Evolutionary conservation across 129 eudicot genomes (phyloP).

Genomic region (Pseudognaphalium luteoalbum): DNA sequence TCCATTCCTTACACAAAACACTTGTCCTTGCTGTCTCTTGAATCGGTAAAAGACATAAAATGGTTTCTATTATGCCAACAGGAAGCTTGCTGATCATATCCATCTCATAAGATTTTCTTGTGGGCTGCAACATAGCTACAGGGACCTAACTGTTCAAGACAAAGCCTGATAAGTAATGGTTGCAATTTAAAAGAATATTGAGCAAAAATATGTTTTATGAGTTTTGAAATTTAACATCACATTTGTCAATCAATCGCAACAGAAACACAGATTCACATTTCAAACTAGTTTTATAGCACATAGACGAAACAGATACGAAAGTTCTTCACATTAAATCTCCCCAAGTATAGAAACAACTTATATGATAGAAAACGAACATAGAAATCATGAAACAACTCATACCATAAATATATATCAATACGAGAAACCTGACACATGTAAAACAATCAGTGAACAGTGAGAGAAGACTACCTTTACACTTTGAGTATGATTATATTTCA

Average conservation of each 20-base stretch:
- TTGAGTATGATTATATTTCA: too few species aligned
- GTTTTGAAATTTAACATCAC: background rate
- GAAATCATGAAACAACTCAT: too few species aligned
- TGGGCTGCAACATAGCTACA: background rate
- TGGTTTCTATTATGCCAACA: background rate
- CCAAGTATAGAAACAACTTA: too few species aligned
- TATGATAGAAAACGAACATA: too few species aligned
- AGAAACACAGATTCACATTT: background rate
- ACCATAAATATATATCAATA: background rate
- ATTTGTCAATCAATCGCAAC: background rate
- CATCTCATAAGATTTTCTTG: background rate
- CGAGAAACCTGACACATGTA: background rate
- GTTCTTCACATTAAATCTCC: too few species aligned
- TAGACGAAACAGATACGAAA: too few species aligned
- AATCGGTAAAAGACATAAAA: background rate
- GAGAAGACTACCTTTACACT: background rate
- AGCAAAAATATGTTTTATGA: background rate
- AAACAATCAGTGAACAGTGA: background rate
- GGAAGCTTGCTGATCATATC: conserved; percentile 3
- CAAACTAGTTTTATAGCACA: too few species aligned
- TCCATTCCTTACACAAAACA: background rate
- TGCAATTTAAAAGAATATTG: background rate
- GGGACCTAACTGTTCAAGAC: too few species aligned
- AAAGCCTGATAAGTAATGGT: too few species aligned
- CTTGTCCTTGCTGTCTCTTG: conserved; percentile 6